These are phyloP conservation scores for Saposhnikovia divaricata DNA, from an alignment of 129 eudicot species.

Conservation along the genomic window DNA sequence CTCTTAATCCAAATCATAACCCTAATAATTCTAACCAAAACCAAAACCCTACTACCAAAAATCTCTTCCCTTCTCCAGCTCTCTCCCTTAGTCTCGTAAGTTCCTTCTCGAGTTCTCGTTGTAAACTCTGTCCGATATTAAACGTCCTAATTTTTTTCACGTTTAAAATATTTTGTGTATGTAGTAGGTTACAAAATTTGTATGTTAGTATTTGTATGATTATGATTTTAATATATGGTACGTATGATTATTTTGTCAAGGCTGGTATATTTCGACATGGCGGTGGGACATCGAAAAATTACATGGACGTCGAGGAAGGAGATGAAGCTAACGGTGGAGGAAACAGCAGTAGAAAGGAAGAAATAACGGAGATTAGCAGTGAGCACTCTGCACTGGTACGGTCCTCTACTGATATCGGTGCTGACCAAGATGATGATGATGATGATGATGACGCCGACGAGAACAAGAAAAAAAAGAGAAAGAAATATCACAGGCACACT, in stretches of 20 bases:
- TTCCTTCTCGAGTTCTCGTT: background rate
- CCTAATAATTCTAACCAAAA: background rate
- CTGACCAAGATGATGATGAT: slow-evolving; percentile 36
- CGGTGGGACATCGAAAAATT: slow-evolving; percentile 23
- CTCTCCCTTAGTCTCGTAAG: slow-evolving; percentile 77
- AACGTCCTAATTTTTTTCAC: too few relatives aligned
- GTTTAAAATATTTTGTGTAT: too few relatives aligned
- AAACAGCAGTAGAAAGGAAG: slow-evolving; percentile 8
- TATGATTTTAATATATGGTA: background rate
- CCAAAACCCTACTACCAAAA: slow-evolving; percentile 28
- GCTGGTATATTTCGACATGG: slow-evolving; percentile 71
- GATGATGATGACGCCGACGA: slow-evolving; percentile 23
- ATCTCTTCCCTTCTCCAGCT: slow-evolving; percentile 60
- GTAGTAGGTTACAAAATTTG: background rate
- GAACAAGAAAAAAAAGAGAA: slow-evolving; percentile 59
- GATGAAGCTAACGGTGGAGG: slow-evolving; percentile 31
- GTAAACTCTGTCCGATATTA: too few relatives aligned
- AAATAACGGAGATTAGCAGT: slow-evolving; percentile 73
- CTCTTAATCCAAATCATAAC: slow-evolving; percentile 10
- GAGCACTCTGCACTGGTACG: slow-evolving; percentile 70
- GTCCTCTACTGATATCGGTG: slow-evolving; percentile 59
- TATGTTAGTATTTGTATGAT: background rate
- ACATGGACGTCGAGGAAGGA: slow-evolving; percentile 33
- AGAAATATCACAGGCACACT: slow-evolving; percentile 93
- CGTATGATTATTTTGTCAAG: slow-evolving; percentile 15